Evolutionary conservation across 164 flowering plant species (phyloP).

Genomic region (Piper betle): DNA sequence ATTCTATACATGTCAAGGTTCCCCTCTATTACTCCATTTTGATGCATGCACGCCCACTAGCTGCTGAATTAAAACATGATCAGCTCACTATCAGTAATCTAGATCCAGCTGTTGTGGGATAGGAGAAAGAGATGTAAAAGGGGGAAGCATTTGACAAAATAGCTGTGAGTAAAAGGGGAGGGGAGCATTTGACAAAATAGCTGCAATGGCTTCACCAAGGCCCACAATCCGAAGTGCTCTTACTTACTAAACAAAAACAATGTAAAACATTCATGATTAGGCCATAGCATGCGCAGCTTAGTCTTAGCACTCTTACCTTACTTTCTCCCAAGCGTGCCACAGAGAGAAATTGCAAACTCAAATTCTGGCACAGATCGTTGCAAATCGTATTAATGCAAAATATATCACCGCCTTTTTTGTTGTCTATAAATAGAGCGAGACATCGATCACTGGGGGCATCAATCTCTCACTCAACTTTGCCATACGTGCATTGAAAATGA

Average conservation of each 20-base stretch:
- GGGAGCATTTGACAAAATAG: too few relatives aligned
- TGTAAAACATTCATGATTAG: background rate
- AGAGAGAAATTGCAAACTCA: background rate
- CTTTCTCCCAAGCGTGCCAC: background rate
- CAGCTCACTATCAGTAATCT: too few relatives aligned
- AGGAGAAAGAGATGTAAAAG: too few relatives aligned
- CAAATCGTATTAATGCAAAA: too few relatives aligned
- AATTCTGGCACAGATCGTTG: background rate
- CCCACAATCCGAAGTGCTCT: background rate
- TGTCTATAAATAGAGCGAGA: background rate
- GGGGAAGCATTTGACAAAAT: too few relatives aligned
- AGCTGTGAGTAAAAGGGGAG: too few relatives aligned
- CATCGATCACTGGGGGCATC: background rate
- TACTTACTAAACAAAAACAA: background rate
- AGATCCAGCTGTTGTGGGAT: too few relatives aligned
- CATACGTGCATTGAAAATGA: constrained; percentile 2
- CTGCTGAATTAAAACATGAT: too few relatives aligned
- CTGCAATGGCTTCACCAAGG: background rate
- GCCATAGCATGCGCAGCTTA: background rate
- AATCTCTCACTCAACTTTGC: background rate
- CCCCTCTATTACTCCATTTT: too few relatives aligned
- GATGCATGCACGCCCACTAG: too few relatives aligned
- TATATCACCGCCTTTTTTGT: background rate
- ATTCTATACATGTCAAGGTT: too few relatives aligned
- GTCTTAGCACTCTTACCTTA: background rate